Evolutionary conservation across 169 alveolate species (phyloP), one percentile per base, ranked within the genome.

Genomic region (Perkinsus marinus): DNA sequence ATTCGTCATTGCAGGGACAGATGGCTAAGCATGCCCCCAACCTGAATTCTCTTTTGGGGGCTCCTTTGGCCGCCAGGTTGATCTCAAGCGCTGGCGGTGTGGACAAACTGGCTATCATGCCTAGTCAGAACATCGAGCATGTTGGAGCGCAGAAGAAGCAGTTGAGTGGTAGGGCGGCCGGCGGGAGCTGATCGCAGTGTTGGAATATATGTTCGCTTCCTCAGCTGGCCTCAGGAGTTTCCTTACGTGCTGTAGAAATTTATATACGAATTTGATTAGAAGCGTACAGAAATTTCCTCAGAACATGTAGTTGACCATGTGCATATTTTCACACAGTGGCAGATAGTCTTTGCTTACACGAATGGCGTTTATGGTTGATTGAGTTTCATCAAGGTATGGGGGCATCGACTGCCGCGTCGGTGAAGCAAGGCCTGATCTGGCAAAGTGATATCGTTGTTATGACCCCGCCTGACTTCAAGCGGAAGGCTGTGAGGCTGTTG

Each of bases 11-110:
- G 91, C 97, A 95, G 94, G 94, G 96, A 89, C 97, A 98, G 94
- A 98, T 98, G 98, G 95, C 95, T 68, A 96, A 95, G 43, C 97
- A 98, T 37, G 99, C 99, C 39, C 99, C 99, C 39, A 98, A 98
- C 94, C 95, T 98, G 37, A 94, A 98, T 39, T 98, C 98, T 90
- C 94, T 98, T 43, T 95, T 98, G 69, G 99, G 99, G 47, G 98
- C 98, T 92, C 97, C 97, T 19, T 96, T 98, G 91, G 98, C 99
- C 37, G 99, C 99, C 2, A 96, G 98, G 93, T 95, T 98, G 39
- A 96, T 98, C 92, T 96, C 99, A 38, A 97, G 96, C 68, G 98
- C 99, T 37, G 99, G 99, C 46, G 96, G 98, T 22, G 95, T 98
- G 46, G 95, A 95, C 57, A 97, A 96, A 92, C 94, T 98, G 91